Evolutionary conservation across 371 early-diverging fungal species (phyloP).

Genomic region (Entomophthora muscae): DNA sequence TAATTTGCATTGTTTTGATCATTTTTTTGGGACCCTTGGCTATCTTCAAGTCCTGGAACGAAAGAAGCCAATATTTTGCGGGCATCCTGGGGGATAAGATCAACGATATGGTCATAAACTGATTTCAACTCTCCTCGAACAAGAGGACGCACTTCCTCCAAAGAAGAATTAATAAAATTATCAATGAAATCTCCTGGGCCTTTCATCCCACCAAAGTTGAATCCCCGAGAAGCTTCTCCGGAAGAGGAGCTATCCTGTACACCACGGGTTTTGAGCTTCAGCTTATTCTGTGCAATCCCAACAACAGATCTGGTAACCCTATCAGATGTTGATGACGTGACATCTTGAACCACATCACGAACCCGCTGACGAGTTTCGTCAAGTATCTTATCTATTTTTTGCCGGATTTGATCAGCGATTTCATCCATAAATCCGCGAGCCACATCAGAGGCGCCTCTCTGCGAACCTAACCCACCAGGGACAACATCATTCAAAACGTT

Average conservation of each 20-base stretch:
- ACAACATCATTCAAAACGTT: constrained; percentile 3
- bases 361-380: neutral
- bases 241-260: neutral
- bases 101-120: neutral
- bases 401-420: neutral
- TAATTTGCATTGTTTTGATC: constrained; percentile 2
- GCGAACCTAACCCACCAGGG: neutral
- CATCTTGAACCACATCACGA: neutral
- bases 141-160: neutral
- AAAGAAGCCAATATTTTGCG: constrained; percentile 5
- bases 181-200: constrained; percentile 5
- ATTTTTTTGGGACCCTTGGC: constrained; percentile 3
- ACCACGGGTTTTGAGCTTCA: neutral
- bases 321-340: neutral
- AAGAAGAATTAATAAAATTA: constrained; percentile 3
- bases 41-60: neutral
- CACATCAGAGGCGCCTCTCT: neutral
- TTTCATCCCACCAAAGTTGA: neutral
- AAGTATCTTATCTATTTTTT: constrained; percentile 1
- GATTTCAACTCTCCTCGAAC: constrained; percentile 2
- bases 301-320: constrained; percentile 6
- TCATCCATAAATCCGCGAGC: constrained; percentile 5
- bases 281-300: neutral
- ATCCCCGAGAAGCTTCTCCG: neutral
- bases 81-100: constrained; percentile 5